Evolutionary conservation across 2,329 filamentous ascomycete genomes (phyloP).

Genomic region (Lecanicillium sp.): DNA sequence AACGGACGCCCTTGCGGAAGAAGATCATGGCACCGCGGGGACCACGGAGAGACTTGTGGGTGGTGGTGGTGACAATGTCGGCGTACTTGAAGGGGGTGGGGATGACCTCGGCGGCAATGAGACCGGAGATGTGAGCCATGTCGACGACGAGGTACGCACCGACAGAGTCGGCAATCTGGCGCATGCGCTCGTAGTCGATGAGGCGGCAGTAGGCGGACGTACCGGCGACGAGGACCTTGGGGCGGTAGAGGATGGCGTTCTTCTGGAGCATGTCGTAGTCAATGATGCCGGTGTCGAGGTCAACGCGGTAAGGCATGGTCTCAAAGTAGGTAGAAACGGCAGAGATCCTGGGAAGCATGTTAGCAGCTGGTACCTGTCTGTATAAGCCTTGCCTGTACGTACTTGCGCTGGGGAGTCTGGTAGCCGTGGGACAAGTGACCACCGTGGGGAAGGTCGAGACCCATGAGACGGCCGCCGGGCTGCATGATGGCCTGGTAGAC

Average conservation of each 20-base stretch:
- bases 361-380: not conserved
- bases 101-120: constrained; percentile 89
- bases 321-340: constrained; percentile 98
- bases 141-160: constrained; percentile 94
- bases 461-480: constrained; percentile 94
- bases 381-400: constrained; percentile 27
- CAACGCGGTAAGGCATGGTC: constrained; percentile 92
- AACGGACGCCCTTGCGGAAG: constrained; percentile 94
- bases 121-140: constrained; percentile 97
- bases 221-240: constrained; percentile 92
- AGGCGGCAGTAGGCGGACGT: constrained; percentile 97
- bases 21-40: constrained; percentile 99
- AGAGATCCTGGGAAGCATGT: constrained; percentile 59
- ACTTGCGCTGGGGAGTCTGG: constrained; percentile 91
- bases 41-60: constrained; percentile 97
- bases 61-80: constrained; percentile 96
- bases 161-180: constrained; percentile 87
- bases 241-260: constrained; percentile 85
- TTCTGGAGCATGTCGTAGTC: constrained; percentile 93
- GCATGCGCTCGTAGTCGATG: constrained; percentile 96
- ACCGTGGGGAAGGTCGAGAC: constrained; percentile 88
- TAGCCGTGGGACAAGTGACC: constrained; percentile 96
- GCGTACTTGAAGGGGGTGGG: constrained; percentile 88
- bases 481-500: constrained; percentile 97
- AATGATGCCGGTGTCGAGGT: constrained; percentile 87